phyloP scores from a whole-genome alignment of 1,284 basidiomycete species.

The Mycosarcoma maydis region DNA sequence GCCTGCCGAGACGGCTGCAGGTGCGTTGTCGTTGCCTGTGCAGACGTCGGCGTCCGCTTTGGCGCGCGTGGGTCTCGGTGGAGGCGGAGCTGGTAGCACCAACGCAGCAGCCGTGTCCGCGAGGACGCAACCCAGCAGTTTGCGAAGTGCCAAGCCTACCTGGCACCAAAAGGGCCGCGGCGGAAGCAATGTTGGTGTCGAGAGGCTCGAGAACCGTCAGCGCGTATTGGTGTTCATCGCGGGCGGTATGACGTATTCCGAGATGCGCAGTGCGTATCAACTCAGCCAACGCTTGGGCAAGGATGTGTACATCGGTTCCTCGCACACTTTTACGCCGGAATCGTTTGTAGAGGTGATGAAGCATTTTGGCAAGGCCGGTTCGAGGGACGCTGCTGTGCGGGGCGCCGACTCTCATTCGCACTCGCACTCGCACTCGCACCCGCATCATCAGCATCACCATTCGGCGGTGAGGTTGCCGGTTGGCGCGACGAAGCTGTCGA shows the following conservation, averaged over 20 bases:
- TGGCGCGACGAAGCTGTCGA: conserved; percentile 28
- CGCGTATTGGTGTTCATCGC: conserved; percentile 91
- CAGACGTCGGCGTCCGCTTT: conserved; percentile 41
- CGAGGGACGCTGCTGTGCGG: conserved; percentile 18
- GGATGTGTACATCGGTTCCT: conserved; percentile 93
- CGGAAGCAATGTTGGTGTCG: conserved; percentile 21
- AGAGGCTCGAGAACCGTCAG: conserved; percentile 73
- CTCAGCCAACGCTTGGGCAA: conserved; percentile 79
- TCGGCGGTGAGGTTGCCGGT: conserved; percentile 17
- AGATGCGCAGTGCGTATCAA: conserved; percentile 87
- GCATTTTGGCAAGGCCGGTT: conserved; percentile 55
- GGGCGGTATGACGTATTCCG: conserved; percentile 95
- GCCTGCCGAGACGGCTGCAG: conserved; percentile 71
- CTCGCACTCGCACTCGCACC: background rate
- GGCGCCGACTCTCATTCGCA: background rate
- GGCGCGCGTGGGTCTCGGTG: conserved; percentile 34
- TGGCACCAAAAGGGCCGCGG: conserved; percentile 57
- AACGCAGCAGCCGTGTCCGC: background rate
- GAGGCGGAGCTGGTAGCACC: background rate
- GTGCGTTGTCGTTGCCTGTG: conserved; percentile 15
- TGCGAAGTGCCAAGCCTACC: conserved; percentile 57
- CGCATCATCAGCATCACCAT: background rate
- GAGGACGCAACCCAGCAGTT: conserved; percentile 35
- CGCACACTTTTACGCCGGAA: conserved; percentile 84
- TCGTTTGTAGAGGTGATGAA: conserved; percentile 86